phyloP scores from a whole-genome alignment of 805 yeast genomes.

The Crinitomyces ghanaensis region DNA sequence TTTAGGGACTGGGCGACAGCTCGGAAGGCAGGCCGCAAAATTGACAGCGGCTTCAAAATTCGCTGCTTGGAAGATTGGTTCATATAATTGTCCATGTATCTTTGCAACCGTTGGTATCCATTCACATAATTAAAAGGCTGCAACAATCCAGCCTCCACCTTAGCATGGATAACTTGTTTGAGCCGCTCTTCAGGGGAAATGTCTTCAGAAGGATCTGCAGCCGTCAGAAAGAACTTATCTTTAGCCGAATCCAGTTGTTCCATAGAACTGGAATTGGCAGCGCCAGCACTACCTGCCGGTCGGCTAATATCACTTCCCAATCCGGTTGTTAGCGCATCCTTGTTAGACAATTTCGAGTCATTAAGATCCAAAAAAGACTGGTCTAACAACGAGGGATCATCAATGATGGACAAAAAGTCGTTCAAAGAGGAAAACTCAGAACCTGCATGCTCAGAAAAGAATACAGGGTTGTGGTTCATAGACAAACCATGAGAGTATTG shows the following conservation, averaged over 20 bases:
- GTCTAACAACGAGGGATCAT: slow-evolving; percentile 34
- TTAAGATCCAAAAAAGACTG: slow-evolving; percentile 26
- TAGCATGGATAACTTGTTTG: slow-evolving; percentile 89
- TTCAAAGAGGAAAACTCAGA: slow-evolving; percentile 83
- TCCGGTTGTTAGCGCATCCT: background rate
- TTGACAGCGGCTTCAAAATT: slow-evolving; percentile 71
- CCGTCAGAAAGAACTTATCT: slow-evolving; percentile 88
- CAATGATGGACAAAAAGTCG: slow-evolving; percentile 81
- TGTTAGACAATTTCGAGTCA: background rate
- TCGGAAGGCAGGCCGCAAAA: slow-evolving; percentile 84
- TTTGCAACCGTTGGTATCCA: slow-evolving; percentile 82
- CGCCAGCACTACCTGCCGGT: background rate
- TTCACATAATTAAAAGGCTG: slow-evolving; percentile 90
- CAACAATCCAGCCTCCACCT: slow-evolving; percentile 81
- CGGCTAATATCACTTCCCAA: background rate
- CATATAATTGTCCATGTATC: slow-evolving; percentile 91
- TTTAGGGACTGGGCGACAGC: slow-evolving; percentile 84
- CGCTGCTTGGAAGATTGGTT: slow-evolving; percentile 70
- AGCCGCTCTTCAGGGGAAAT: slow-evolving; percentile 88
- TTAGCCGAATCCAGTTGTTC: slow-evolving; percentile 41
- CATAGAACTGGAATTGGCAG: background rate
- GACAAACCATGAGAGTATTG: too few relatives aligned
- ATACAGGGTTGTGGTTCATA: slow-evolving; percentile 43
- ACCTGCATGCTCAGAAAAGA: slow-evolving; percentile 85
- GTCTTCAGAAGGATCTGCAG: slow-evolving; percentile 94